These are phyloP conservation scores for Neurospora tetrasperma DNA, from an alignment of 495 filamentous ascomycete species.

Conservation along the genomic window DNA sequence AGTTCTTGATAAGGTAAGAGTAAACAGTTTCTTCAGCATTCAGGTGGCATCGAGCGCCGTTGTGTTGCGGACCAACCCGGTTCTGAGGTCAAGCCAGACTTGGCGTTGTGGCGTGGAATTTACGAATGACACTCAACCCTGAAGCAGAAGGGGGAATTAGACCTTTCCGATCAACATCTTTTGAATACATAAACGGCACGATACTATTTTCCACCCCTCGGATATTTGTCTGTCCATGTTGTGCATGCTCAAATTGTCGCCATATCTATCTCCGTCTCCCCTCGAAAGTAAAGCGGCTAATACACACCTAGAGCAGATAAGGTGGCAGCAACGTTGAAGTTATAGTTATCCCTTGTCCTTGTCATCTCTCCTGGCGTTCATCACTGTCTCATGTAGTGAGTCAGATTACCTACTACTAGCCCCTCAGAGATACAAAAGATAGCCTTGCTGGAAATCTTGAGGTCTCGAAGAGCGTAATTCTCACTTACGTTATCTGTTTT, in stretches of 20 bases:
- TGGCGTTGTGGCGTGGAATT: not conserved
- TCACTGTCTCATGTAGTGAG: not conserved
- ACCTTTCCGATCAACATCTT: constrained; percentile 1
- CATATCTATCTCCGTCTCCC: not conserved
- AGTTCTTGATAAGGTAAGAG: not conserved
- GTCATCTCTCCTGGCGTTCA: not conserved
- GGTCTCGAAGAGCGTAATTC: not conserved
- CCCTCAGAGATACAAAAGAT: not conserved
- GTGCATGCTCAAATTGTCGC: not conserved
- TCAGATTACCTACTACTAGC: not conserved
- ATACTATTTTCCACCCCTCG: not conserved
- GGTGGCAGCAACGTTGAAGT: not conserved
- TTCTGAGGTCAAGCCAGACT: not conserved
- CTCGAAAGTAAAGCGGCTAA: not conserved
- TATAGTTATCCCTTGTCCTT: not conserved
- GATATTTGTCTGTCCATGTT: not conserved
- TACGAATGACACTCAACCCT: not conserved
- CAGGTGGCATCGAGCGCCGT: not conserved
- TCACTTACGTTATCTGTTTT: not conserved
- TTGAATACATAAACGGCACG: constrained; percentile 1
- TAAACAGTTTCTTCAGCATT: not conserved
- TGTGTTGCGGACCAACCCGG: not conserved
- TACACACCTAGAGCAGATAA: not conserved
- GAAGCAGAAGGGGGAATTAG: not conserved
- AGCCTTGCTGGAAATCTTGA: not conserved